phyloP scores from a whole-genome alignment of 345 rosid species.

The Brassica cretica region DNA sequence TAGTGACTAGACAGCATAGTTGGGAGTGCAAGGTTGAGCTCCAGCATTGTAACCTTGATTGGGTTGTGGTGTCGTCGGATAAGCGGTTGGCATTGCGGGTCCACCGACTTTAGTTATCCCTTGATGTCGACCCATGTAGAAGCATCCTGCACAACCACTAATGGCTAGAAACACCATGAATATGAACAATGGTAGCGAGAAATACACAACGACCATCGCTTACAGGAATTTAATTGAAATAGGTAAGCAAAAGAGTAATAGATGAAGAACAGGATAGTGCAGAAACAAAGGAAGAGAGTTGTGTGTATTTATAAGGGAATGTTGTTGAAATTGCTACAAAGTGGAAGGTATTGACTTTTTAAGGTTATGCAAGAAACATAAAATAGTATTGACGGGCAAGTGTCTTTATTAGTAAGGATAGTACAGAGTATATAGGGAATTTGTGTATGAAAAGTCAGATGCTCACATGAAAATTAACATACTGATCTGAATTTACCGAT shows the following conservation, averaged over 20 bases:
- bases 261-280: not conserved
- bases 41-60: constrained; percentile 34
- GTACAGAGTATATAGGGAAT: constrained; percentile 1
- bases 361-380: not conserved
- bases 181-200: constrained; percentile 33
- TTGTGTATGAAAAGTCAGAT: constrained; percentile 23
- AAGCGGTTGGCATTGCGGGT: constrained; percentile 19
- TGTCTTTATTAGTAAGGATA: not conserved
- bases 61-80: constrained; percentile 21
- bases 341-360: not conserved
- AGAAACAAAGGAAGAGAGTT: constrained; percentile 5
- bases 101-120: not conserved
- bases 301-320: not conserved
- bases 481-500: not conserved
- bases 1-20: constrained; percentile 27
- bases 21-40: constrained; percentile 32
- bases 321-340: not conserved
- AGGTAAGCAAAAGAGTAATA: not conserved
- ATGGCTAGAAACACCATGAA: constrained; percentile 27
- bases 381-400: not conserved
- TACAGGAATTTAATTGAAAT: not conserved
- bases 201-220: constrained; percentile 13
- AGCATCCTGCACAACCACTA: constrained; percentile 34
- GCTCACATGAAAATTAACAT: constrained; percentile 1
- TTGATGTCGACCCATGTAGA: constrained; percentile 26